Percentiles rank a stretch among this genome's conserved stretches.
Conservation (phyloP, 148 eudicot genomes). For the Camellia lanceoleosa region DNA sequence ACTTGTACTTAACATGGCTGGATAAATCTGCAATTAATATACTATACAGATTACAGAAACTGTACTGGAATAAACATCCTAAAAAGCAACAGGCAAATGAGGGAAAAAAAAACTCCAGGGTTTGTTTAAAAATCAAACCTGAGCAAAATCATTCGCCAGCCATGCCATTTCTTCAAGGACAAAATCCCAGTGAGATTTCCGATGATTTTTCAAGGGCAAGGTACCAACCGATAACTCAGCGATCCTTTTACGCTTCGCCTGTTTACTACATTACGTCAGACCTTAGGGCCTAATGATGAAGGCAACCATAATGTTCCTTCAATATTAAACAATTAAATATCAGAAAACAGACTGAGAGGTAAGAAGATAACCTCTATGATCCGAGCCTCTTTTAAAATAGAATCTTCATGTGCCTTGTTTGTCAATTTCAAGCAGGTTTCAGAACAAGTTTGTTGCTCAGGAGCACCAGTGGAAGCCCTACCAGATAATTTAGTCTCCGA, state of each 20-base stretch:
- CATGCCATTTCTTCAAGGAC: constrained; percentile 96
- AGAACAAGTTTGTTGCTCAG: constrained; percentile 39
- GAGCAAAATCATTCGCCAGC: constrained; percentile 97
- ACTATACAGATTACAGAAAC: background rate
- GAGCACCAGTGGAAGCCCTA: constrained; percentile 28
- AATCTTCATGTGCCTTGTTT: constrained; percentile 71
- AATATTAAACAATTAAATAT: constrained; percentile 15
- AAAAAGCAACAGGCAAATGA: background rate
- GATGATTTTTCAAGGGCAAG: constrained; percentile 36
- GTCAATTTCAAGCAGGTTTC: constrained; percentile 37
- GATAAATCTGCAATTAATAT: constrained; percentile 1
- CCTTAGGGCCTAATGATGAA: constrained; percentile 11
- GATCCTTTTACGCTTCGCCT: constrained; percentile 84
- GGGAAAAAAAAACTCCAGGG: background rate
- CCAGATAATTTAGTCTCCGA: constrained; percentile 14
- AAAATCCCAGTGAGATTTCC: constrained; percentile 79
- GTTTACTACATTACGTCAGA: constrained; percentile 24
- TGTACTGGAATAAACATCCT: background rate
- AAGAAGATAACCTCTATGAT: constrained; percentile 68
- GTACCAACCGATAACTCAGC: constrained; percentile 60
- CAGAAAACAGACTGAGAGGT: constrained; percentile 5
- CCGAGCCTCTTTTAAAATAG: constrained; percentile 80
- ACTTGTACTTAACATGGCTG: background rate
- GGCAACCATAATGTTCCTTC: constrained; percentile 1
- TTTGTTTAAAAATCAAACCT: constrained; percentile 46